Evolutionary conservation across 1,284 basidiomycete species (phyloP).

Genomic region (Vanrija pseudolonga): DNA sequence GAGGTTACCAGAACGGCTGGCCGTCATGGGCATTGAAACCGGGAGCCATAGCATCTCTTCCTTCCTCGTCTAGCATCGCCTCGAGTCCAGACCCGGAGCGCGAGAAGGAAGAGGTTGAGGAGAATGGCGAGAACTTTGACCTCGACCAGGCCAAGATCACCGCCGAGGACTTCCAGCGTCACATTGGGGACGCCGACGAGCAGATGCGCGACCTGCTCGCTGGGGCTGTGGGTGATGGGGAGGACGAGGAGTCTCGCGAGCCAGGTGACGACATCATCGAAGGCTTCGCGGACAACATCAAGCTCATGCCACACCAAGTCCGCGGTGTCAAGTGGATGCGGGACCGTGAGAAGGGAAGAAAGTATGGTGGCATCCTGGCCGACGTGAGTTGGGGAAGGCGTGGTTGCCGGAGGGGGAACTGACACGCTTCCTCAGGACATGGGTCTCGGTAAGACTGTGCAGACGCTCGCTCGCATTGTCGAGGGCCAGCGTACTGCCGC

Average conservation of each 20-base stretch:
- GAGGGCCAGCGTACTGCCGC: conserved; percentile 66
- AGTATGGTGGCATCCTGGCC: conserved; percentile 80
- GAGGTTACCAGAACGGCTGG: conserved; percentile 22
- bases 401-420: neutral
- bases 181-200: conserved; percentile 53
- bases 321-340: conserved; percentile 80
- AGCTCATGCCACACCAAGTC: conserved; percentile 80
- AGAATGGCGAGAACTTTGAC: conserved; percentile 37
- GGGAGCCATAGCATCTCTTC: neutral
- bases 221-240: conserved; percentile 49
- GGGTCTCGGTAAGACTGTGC: conserved; percentile 85
- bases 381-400: conserved; percentile 60
- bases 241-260: conserved; percentile 49
- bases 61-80: neutral
- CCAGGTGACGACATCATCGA: conserved; percentile 62
- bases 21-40: conserved; percentile 20
- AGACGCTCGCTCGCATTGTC: conserved; percentile 76
- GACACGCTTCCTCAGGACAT: conserved; percentile 41
- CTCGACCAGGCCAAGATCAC: conserved; percentile 29
- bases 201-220: conserved; percentile 54
- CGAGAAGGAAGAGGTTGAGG: conserved; percentile 20
- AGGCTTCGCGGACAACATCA: conserved; percentile 66
- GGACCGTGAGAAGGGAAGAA: conserved; percentile 72
- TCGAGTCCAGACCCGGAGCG: neutral
- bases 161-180: conserved; percentile 32